These are phyloP conservation scores for Rauvolfia tetraphylla DNA, from an alignment of 257 asterid genomes.

Conservation along the genomic window DNA sequence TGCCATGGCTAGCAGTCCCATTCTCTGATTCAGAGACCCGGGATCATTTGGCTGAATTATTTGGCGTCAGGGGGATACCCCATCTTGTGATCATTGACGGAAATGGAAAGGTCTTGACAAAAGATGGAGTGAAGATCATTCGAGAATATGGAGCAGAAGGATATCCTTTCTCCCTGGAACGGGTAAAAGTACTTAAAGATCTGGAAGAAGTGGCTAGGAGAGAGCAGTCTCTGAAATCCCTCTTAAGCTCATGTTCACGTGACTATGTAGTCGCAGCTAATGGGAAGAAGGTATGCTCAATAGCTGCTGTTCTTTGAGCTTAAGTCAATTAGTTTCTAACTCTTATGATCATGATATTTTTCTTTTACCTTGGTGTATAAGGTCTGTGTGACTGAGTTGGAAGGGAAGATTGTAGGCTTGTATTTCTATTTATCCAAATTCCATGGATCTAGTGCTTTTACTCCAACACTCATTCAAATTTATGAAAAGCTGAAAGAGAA, in stretches of 20 bases:
- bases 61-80: constrained; percentile 68
- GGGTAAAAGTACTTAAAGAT: constrained; percentile 41
- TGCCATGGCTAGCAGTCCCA: constrained; percentile 96
- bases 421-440: constrained; percentile 48
- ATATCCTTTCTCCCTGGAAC: constrained; percentile 62
- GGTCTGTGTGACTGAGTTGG: constrained; percentile 70
- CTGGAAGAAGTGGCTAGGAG: constrained; percentile 59
- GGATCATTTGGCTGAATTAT: constrained; percentile 38
- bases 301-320: background rate
- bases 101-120: constrained; percentile 49
- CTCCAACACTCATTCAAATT: constrained; percentile 44
- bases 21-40: constrained; percentile 69
- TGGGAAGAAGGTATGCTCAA: constrained; percentile 54
- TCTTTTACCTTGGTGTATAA: constrained; percentile 20
- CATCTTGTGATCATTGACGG: constrained; percentile 62
- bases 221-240: constrained; percentile 62
- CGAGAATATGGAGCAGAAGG: constrained; percentile 63
- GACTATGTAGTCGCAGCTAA: constrained; percentile 62
- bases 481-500: constrained; percentile 48
- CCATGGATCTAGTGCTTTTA: constrained; percentile 38
- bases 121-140: constrained; percentile 47
- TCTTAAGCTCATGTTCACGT: constrained; percentile 49
- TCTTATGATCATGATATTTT: constrained; percentile 9
- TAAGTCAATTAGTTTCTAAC: background rate
- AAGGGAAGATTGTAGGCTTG: constrained; percentile 73